Evolutionary conservation across 345 rosid species (phyloP).

Genomic region (Rubroshorea leprosula): DNA sequence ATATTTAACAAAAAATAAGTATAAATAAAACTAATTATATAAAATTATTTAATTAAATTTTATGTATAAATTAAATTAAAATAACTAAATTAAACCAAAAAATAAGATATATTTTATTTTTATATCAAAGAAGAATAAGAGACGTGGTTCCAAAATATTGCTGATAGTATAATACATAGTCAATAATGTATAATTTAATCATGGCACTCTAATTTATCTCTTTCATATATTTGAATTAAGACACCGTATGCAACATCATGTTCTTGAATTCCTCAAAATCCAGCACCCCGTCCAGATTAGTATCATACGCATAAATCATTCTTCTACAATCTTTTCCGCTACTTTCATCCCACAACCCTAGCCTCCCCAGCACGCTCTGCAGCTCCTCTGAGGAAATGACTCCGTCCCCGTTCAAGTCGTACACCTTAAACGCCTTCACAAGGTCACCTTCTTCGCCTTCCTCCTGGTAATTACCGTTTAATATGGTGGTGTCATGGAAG

Average conservation of each 20-base stretch:
- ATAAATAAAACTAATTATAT: too few relatives aligned
- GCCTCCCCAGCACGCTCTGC: slow-evolving; percentile 47
- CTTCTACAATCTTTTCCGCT: slow-evolving; percentile 8
- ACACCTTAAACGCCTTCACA: slow-evolving; percentile 56
- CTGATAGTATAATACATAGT: too few relatives aligned
- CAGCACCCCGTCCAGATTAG: not conserved
- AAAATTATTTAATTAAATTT: too few relatives aligned
- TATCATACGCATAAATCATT: not conserved
- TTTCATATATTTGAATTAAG: too few relatives aligned
- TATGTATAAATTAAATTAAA: too few relatives aligned
- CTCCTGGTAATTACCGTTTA: slow-evolving; percentile 11
- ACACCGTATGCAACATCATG: not conserved
- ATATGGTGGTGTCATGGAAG: slow-evolving; percentile 46
- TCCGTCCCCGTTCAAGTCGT: slow-evolving; percentile 70
- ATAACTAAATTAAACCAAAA: too few relatives aligned
- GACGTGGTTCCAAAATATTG: too few relatives aligned
- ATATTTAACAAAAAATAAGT: too few relatives aligned
- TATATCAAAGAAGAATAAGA: too few relatives aligned
- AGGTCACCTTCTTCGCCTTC: slow-evolving; percentile 26
- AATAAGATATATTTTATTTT: too few relatives aligned
- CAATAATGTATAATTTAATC: too few relatives aligned
- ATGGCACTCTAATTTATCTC: too few relatives aligned
- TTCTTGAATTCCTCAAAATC: not conserved
- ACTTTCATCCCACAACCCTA: slow-evolving; percentile 64
- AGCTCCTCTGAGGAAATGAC: slow-evolving; percentile 69